A percentile compares a stretch with the other conserved stretches of the same genome.
Conservation (phyloP, 805 yeast genomes). For the Zygotorulaspora chibaensis region DNA sequence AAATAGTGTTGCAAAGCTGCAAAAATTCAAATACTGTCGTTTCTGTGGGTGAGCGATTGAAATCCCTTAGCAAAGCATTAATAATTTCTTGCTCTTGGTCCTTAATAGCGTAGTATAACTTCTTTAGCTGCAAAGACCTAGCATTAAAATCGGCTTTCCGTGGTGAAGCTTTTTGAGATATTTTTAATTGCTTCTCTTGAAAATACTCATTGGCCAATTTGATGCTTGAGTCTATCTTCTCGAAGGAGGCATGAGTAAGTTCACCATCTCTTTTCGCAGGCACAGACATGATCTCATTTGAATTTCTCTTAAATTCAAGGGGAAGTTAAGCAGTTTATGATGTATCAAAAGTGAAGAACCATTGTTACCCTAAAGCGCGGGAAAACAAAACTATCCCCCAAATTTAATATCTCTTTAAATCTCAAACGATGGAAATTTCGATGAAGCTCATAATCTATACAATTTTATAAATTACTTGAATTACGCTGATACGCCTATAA, state of each 20-base stretch:
- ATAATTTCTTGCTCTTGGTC: constrained; percentile 54
- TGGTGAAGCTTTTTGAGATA: constrained; percentile 16
- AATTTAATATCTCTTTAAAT: no score
- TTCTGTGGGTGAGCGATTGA: constrained; percentile 62
- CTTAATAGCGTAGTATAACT: constrained; percentile 57
- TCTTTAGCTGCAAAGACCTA: constrained; percentile 61
- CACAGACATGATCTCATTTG: neutral
- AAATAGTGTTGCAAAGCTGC: constrained; percentile 50
- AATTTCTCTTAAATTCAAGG: neutral
- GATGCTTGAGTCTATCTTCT: constrained; percentile 16
- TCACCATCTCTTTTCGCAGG: neutral
- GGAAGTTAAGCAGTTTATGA: no score
- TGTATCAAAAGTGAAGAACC: no score
- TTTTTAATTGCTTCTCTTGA: constrained; percentile 16
- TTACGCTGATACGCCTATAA: no score
- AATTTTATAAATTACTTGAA: no score
- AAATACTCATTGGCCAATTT: constrained; percentile 14
- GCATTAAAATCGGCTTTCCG: constrained; percentile 25
- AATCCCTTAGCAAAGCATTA: constrained; percentile 60
- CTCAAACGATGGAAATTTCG: no score
- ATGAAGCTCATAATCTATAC: no score
- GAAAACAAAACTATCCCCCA: no score
- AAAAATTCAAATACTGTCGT: constrained; percentile 55
- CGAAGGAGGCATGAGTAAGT: constrained; percentile 14
- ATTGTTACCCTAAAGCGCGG: no score